A percentile compares a stretch with the other conserved stretches of the same genome.
phyloP scores from a whole-genome alignment of 176 grass and related monocot genomes.

The Carex pumila region DNA sequence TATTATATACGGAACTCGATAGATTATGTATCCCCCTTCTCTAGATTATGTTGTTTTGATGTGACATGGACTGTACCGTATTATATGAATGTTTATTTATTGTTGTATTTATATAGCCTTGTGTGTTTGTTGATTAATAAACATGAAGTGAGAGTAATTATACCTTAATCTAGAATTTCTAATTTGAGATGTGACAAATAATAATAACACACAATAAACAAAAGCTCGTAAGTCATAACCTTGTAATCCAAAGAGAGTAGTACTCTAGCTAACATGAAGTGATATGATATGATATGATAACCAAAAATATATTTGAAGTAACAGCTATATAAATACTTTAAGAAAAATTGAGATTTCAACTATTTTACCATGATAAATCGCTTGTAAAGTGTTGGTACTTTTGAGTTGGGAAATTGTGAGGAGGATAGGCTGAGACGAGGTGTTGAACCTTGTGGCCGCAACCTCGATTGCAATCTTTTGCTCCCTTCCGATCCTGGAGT shows the following conservation, averaged over 20 bases:
- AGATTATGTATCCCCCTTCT: too few relatives aligned
- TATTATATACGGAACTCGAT: too few relatives aligned
- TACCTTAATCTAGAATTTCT: too few relatives aligned
- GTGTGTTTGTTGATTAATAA: too few relatives aligned
- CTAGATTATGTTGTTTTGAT: too few relatives aligned
- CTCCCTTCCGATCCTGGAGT: not conserved
- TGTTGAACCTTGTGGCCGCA: not conserved
- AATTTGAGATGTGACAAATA: too few relatives aligned
- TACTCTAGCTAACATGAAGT: not conserved
- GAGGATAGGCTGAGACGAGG: not conserved
- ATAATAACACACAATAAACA: too few relatives aligned
- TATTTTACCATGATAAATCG: not conserved
- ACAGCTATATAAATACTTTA: not conserved
- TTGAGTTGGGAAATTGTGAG: not conserved
- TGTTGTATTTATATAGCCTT: too few relatives aligned
- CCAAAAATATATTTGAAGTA: not conserved
- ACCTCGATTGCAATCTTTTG: conserved; percentile 5
- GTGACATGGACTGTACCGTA: too few relatives aligned
- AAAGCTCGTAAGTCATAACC: too few relatives aligned
- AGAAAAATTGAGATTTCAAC: not conserved
- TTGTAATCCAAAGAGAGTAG: not conserved
- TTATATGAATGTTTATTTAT: too few relatives aligned
- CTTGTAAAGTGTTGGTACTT: not conserved
- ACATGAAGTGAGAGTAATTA: too few relatives aligned
- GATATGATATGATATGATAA: not conserved